Evolutionary conservation across 1,139 yeast species (phyloP).

Genomic region (Yamadazyma buinensis): DNA sequence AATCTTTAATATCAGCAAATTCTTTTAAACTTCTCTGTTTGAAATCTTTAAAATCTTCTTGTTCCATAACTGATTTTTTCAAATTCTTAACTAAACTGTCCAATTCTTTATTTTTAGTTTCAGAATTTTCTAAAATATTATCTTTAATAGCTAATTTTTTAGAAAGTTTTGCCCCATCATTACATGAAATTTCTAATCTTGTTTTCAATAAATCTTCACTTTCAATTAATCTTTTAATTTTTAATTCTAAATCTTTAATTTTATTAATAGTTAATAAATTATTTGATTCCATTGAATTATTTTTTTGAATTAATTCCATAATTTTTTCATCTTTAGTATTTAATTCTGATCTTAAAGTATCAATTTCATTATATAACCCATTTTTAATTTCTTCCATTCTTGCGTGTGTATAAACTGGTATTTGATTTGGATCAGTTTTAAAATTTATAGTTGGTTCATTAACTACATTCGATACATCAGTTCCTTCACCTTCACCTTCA

Average conservation of each 20-base stretch:
- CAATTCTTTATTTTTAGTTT: constrained; percentile 6
- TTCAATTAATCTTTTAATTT: constrained; percentile 17
- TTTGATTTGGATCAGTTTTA: constrained; percentile 33
- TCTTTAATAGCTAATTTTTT: constrained; percentile 24
- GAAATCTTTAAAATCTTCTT: constrained; percentile 1
- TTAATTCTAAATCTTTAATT: constrained; percentile 18
- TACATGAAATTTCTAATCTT: constrained; percentile 27
- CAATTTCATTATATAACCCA: constrained; percentile 19
- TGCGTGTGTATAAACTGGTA: constrained; percentile 32
- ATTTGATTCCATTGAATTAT: constrained; percentile 17
- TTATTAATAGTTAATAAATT: constrained; percentile 19
- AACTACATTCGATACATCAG: constrained; percentile 1
- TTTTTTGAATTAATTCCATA: constrained; percentile 18
- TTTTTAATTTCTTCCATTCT: constrained; percentile 29
- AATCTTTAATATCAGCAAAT: neutral
- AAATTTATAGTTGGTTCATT: constrained; percentile 30
- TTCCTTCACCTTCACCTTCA: constrained; percentile 12
- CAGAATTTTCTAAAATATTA: constrained; percentile 1
- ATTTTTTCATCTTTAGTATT: constrained; percentile 18
- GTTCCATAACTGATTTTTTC: neutral
- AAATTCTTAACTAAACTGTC: neutral
- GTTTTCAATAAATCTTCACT: constrained; percentile 25
- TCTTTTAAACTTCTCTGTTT: neutral
- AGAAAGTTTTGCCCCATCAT: constrained; percentile 28
- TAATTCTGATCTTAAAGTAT: constrained; percentile 15